phyloP scores from a whole-genome alignment of 257 asterid genomes.

The Ligustrum vulgare region DNA sequence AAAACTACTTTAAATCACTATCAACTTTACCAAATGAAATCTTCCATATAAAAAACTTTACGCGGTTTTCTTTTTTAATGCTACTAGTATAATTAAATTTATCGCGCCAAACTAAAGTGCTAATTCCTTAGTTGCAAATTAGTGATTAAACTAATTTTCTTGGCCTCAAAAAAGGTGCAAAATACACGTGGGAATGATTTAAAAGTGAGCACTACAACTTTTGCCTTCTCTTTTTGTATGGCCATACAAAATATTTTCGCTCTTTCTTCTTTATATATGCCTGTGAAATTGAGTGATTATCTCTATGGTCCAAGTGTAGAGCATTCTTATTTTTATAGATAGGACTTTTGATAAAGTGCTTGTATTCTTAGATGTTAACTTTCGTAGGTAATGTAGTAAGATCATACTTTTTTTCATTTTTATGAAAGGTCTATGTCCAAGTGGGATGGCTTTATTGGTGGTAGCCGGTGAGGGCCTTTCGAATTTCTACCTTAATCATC shows the following conservation, averaged over 20 bases:
- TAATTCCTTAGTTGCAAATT: conserved; percentile 17
- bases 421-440: no score
- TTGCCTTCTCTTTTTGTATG: conserved; percentile 29
- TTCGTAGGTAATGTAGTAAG: no score
- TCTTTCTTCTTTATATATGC: conserved; percentile 37
- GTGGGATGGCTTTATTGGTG: no score
- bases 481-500: no score
- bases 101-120: background rate
- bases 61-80: background rate
- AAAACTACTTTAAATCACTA: conserved; percentile 30
- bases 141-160: conserved; percentile 1
- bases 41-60: background rate
- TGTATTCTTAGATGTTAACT: background rate
- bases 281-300: conserved; percentile 14
- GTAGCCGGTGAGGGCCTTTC: no score
- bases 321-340: background rate
- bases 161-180: conserved; percentile 17
- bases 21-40: conserved; percentile 20
- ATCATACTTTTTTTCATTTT: no score
- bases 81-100: background rate
- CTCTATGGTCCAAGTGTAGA: conserved; percentile 28
- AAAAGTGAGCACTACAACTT: conserved; percentile 23
- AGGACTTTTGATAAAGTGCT: conserved; percentile 11
- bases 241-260: conserved; percentile 29
- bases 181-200: conserved; percentile 25